phyloP scores from a whole-genome alignment of 1,284 basidiomycete genomes.

The Boletellus deceptivus region DNA sequence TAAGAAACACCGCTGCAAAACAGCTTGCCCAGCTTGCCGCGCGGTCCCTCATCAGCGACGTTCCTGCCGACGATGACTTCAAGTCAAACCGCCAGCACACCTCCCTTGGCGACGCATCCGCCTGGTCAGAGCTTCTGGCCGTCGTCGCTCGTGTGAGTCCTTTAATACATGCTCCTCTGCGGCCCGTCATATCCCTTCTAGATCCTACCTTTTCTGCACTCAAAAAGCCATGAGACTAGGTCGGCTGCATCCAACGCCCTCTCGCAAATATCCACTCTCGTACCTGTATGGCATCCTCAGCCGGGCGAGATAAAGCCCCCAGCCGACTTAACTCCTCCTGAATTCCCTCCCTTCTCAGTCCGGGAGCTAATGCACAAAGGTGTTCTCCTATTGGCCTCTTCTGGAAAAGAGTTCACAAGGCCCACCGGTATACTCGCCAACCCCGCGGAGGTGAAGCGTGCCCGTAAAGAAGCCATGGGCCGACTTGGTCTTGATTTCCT shows the following conservation, averaged over 20 bases:
- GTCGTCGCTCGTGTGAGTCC: slow-evolving; percentile 72
- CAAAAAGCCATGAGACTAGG: slow-evolving; percentile 84
- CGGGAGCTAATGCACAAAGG: slow-evolving; percentile 72
- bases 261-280: slow-evolving; percentile 81
- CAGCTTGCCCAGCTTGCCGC: slow-evolving; percentile 89
- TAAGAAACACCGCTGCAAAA: slow-evolving; percentile 87
- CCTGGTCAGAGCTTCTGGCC: slow-evolving; percentile 79
- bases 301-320: slow-evolving; percentile 16
- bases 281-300: slow-evolving; percentile 78
- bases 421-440: slow-evolving; percentile 67
- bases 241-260: slow-evolving; percentile 82
- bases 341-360: slow-evolving; percentile 73
- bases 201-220: slow-evolving; percentile 87
- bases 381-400: slow-evolving; percentile 79
- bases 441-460: slow-evolving; percentile 73
- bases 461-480: slow-evolving; percentile 79
- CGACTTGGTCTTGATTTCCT: slow-evolving; percentile 81
- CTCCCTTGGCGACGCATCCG: slow-evolving; percentile 59
- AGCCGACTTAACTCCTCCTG: slow-evolving; percentile 41
- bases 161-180: not conserved
- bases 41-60: slow-evolving; percentile 78
- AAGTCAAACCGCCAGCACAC: slow-evolving; percentile 63
- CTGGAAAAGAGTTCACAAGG: slow-evolving; percentile 82
- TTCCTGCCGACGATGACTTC: slow-evolving; percentile 76
- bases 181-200: slow-evolving; percentile 29